phyloP scores from a whole-genome alignment of 495 filamentous ascomycete genomes.

The Pseudotulostoma volvatum region DNA sequence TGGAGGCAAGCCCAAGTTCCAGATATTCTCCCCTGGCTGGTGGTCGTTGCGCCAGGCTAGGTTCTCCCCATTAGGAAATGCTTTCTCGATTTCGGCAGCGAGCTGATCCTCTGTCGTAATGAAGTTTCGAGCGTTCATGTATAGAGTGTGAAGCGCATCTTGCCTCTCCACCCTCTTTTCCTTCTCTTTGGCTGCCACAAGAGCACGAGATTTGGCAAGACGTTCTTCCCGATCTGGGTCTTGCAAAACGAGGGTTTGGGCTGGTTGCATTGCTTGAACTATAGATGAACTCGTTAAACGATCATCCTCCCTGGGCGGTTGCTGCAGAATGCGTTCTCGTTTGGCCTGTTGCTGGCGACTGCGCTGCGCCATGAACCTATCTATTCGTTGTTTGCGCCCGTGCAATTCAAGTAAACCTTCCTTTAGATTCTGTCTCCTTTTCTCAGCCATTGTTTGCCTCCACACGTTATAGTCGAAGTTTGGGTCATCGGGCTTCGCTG shows the following conservation, averaged over 20 bases:
- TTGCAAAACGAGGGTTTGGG: conserved; percentile 22
- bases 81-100: conserved; percentile 41
- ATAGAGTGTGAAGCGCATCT: conserved; percentile 41
- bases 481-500: conserved; percentile 16
- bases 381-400: conserved; percentile 33
- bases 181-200: conserved; percentile 19
- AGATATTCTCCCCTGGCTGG: conserved; percentile 33
- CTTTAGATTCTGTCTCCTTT: conserved; percentile 44
- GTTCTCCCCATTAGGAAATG: conserved; percentile 38
- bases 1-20: conserved; percentile 39
- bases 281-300: conserved; percentile 40
- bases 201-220: conserved; percentile 25
- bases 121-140: conserved; percentile 47
- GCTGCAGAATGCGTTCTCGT: conserved; percentile 28
- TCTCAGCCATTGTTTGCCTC: conserved; percentile 44
- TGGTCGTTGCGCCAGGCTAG: conserved; percentile 31
- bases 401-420: conserved; percentile 44
- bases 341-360: conserved; percentile 21
- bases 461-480: conserved; percentile 39
- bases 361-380: conserved; percentile 19
- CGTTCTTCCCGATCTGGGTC: conserved; percentile 33
- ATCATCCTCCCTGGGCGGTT: conserved; percentile 43
- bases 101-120: conserved; percentile 48
- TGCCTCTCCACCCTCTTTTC: conserved; percentile 25
- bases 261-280: conserved; percentile 22